These are phyloP conservation scores for Podospora pseudopauciseta DNA, from an alignment of 495 filamentous ascomycete species.

Conservation along the genomic window DNA sequence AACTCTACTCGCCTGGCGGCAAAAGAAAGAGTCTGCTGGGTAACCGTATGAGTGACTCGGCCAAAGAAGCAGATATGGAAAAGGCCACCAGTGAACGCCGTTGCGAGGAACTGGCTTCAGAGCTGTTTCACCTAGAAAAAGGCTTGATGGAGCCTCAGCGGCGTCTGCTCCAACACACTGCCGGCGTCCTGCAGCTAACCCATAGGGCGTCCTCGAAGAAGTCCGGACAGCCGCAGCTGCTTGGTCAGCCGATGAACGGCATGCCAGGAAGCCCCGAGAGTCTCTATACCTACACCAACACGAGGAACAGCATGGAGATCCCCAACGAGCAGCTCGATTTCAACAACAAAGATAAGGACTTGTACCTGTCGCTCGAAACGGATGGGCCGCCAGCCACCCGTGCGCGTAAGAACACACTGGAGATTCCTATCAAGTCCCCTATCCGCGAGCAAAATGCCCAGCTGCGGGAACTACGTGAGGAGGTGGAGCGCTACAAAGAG, in stretches of 20 bases:
- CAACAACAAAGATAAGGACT: slow-evolving; percentile 62
- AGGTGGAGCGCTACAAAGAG: slow-evolving; percentile 36
- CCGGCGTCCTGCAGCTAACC: slow-evolving; percentile 83
- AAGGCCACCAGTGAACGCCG: slow-evolving; percentile 68
- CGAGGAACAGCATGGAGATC: slow-evolving; percentile 47
- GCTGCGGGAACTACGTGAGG: slow-evolving; percentile 36
- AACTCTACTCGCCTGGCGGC: slow-evolving; percentile 60
- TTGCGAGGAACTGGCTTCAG: slow-evolving; percentile 78
- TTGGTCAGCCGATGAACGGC: slow-evolving; percentile 40
- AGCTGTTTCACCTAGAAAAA: slow-evolving; percentile 74
- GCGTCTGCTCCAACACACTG: slow-evolving; percentile 81
- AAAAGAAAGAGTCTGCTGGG: slow-evolving; percentile 54
- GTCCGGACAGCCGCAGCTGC: slow-evolving; percentile 16
- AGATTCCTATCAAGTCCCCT: slow-evolving; percentile 46
- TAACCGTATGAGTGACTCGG: slow-evolving; percentile 42
- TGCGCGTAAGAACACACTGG: slow-evolving; percentile 37
- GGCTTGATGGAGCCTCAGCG: slow-evolving; percentile 66
- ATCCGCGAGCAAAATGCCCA: slow-evolving; percentile 43
- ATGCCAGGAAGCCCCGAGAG: slow-evolving; percentile 67
- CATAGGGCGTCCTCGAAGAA: slow-evolving; percentile 57
- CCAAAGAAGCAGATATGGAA: slow-evolving; percentile 68
- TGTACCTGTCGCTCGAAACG: slow-evolving; percentile 69
- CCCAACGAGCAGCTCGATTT: slow-evolving; percentile 56
- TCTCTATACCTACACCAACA: slow-evolving; percentile 57
- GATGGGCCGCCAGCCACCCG: slow-evolving; percentile 43